Evolutionary conservation across 1,284 basidiomycete species (phyloP), one percentile per base, ranked within the genome.

Genomic region (Puccinia hordei): DNA sequence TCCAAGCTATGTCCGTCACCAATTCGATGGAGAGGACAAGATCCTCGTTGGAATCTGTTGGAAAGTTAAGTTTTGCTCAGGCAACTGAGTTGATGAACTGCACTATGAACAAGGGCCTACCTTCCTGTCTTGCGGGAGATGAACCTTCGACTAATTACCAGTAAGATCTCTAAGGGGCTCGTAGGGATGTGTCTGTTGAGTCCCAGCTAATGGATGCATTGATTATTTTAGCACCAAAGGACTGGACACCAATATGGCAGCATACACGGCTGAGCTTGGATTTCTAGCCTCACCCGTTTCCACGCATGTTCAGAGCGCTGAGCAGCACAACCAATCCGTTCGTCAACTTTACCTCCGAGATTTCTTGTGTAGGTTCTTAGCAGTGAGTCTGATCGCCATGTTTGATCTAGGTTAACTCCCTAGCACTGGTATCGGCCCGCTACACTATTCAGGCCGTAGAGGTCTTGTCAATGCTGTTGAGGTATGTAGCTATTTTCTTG

Each of bases 1-100:
- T 94, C 88, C 92, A 93, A 85, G 92, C 92, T 0, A 92, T 93
- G 90, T 88, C 92, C 0, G 89, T 95, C 75, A 92, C 93, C 9
- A 93, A 93, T 81, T 91, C 91, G 6, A 93, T 94, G 91, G 93
- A 95, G 85, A 92, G 93, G 85, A 92, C 92, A 5, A 90, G 93
- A 24, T 89, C 94, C 57, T 89, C 91, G 2, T 87, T 95, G 41
- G 90, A 93, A 82, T 92, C 93, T 83, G 89, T 94, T 79, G 93
- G 93, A 81, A 93, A 93, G 86, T 87, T 95, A 69, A 87, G 93
- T 81, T 95, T 94, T 85, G 89, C 92, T 22, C 93, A 95, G 85
- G 89, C 90, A 83, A 92, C 93, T 0, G 93, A 95, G 85, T 88
- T 94, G 35, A 87, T 92, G 83, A 93, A 94, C 86, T 91, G 91